Conservation (phyloP, 2,329 filamentous ascomycete genomes). For the Lomentospora prolificans region DNA sequence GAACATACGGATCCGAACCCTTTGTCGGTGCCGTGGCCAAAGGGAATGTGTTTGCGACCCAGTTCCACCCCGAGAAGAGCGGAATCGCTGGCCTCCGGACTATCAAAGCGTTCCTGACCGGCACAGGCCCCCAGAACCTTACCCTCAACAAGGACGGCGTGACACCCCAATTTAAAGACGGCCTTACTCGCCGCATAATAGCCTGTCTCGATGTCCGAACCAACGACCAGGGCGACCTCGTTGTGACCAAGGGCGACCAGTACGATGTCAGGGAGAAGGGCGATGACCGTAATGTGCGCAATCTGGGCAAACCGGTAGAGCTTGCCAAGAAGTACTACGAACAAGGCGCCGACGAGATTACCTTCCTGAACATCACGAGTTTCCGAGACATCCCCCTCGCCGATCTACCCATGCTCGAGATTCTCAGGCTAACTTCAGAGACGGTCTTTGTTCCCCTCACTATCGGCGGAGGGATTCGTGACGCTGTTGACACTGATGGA, state of each 20-base stretch:
- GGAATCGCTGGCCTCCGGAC: slow-evolving; percentile 80
- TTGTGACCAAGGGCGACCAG: slow-evolving; percentile 97
- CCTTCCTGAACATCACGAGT: slow-evolving; percentile 95
- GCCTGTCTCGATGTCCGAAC: slow-evolving; percentile 92
- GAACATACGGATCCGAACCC: slow-evolving; percentile 74
- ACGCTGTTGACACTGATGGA: slow-evolving; percentile 82
- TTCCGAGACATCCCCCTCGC: slow-evolving; percentile 91
- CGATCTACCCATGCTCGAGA: slow-evolving; percentile 92
- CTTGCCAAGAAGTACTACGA: slow-evolving; percentile 92
- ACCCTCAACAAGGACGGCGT: slow-evolving; percentile 12
- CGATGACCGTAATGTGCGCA: slow-evolving; percentile 59
- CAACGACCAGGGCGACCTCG: slow-evolving; percentile 88
- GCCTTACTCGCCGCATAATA: slow-evolving; percentile 86
- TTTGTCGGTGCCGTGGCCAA: slow-evolving; percentile 87
- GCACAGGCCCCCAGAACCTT: slow-evolving; percentile 47
- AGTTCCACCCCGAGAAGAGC: slow-evolving; percentile 98
- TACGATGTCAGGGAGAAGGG: slow-evolving; percentile 94
- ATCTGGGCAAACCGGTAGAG: slow-evolving; percentile 92
- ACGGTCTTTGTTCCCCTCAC: slow-evolving; percentile 95
- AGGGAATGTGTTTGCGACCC: slow-evolving; percentile 79
- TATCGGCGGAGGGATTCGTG: slow-evolving; percentile 88
- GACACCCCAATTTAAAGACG: slow-evolving; percentile 37
- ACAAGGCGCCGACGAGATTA: slow-evolving; percentile 92
- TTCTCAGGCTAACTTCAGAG: slow-evolving; percentile 73
- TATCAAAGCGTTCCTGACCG: slow-evolving; percentile 77